Base-by-base conservation (phyloP, 176 grass and related monocot genomes). In the Ensete ventricosum region DNA sequence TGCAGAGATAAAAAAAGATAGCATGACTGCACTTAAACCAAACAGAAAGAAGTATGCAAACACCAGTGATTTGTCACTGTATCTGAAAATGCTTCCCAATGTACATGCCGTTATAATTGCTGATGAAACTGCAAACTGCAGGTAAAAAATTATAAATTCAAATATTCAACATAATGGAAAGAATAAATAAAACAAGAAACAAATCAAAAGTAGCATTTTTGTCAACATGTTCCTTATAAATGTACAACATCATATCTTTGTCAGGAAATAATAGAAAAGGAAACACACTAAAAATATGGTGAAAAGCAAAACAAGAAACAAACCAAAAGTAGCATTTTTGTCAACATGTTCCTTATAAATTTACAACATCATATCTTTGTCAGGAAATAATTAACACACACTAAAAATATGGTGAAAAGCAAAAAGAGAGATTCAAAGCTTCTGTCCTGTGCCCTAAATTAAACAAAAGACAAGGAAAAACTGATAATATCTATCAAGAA, bases 91-190 rank as follows among this genome's bases (percentile, higher is more conserved):
- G 64, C 73, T 86, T 66, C 66, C 78, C 84, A 86, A 82, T 29
- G 83, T 85, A 74, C 84, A 86, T 69, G 65, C 74, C 19, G 79
- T 85, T 48, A 82, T 86, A 64, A 86, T 82, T 59, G 84, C 84
- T 78, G 84, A 86, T 73, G 84, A 82, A 82, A 86, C 72, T 78
- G 84, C 84, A 82, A 86, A 86, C 84, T 86, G 75, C 75, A 86
- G 54, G 63, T 14, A 64, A 80, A 69, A 66, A 68, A 6, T 55
- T 21, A 83, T 17, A 50, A 34, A 75, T 1, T 12, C 1, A 74
- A 19, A 25, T 55, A 34, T 9, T 58, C 54, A 10, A 54, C 24
- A 10, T 10, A 75, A 43, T 58, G 6, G 25, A 50, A 48, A 49
- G 54, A 75, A 75, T 11, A 29, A 43, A 11, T 25, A 25, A 54